Conservation (phyloP, 2,329 filamentous ascomycete species). For the Penicillium sp. region DNA sequence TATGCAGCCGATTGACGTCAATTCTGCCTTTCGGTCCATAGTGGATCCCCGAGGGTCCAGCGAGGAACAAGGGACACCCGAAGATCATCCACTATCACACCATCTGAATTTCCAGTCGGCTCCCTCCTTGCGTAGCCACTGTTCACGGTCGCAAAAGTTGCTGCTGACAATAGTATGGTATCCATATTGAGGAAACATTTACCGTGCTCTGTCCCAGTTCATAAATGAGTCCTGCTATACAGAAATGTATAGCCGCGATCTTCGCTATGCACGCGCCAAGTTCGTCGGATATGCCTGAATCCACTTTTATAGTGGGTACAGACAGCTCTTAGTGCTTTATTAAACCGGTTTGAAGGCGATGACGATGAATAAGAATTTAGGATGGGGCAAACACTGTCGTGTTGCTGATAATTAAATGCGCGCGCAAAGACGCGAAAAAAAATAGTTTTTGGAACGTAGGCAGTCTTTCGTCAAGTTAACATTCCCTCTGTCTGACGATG, state of each 20-base stretch:
- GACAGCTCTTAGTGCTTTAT: background rate
- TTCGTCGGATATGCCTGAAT: background rate
- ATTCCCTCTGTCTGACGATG: background rate
- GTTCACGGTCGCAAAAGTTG: background rate
- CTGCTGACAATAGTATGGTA: no score
- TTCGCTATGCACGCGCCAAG: background rate
- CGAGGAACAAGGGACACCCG: background rate
- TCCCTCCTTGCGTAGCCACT: background rate
- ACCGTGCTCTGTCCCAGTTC: background rate
- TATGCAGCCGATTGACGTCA: conserved; percentile 1
- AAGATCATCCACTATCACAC: background rate
- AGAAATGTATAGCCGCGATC: background rate
- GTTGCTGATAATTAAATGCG: background rate
- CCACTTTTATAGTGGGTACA: background rate
- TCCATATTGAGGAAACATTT: no score
- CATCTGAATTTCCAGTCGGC: background rate
- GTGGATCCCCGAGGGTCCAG: background rate
- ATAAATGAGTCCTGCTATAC: background rate
- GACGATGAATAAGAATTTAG: background rate
- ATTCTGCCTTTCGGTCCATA: background rate
- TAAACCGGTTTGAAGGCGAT: conserved; percentile 9
- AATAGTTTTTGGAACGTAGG: background rate
- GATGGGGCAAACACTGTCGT: background rate
- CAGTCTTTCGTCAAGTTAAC: background rate
- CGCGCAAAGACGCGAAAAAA: background rate